Evolutionary conservation across 2,329 filamentous ascomycete genomes (phyloP).

Genomic region (Hypoxylon sp.): DNA sequence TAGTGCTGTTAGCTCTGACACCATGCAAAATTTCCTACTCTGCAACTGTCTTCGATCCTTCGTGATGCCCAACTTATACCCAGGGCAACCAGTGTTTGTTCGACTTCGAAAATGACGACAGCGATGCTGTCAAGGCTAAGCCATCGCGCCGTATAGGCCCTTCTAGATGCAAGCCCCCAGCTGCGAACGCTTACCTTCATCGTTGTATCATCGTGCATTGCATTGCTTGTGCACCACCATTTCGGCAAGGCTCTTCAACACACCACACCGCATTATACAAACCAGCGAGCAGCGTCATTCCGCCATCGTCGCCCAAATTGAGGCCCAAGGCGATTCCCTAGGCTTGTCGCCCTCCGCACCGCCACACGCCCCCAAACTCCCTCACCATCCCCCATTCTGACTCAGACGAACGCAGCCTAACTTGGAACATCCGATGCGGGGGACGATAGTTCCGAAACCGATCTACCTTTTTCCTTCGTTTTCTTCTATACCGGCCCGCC

Average conservation of each 20-base stretch:
- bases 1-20: background rate
- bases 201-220: conserved; percentile 25
- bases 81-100: background rate
- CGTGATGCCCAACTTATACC: conserved; percentile 15
- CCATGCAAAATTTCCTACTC: conserved; percentile 11
- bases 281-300: background rate
- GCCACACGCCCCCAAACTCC: conserved; percentile 15
- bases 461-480: background rate
- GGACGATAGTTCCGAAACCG: conserved; percentile 7
- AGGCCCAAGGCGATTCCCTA: background rate
- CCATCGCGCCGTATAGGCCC: conserved; percentile 18
- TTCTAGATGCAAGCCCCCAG: conserved; percentile 27
- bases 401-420: conserved; percentile 21
- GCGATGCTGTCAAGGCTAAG: conserved; percentile 14
- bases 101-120: background rate
- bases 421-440: conserved; percentile 13
- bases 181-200: conserved; percentile 12
- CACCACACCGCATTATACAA: conserved; percentile 26
- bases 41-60: conserved; percentile 3
- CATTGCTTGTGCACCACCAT: conserved; percentile 20
- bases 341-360: conserved; percentile 16
- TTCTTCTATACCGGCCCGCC: conserved; percentile 1
- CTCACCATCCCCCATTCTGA: conserved; percentile 8
- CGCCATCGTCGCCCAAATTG: background rate
- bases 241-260: conserved; percentile 20